phyloP scores from a whole-genome alignment of 1,284 basidiomycete genomes.

The Ustanciosporium gigantosporum region DNA sequence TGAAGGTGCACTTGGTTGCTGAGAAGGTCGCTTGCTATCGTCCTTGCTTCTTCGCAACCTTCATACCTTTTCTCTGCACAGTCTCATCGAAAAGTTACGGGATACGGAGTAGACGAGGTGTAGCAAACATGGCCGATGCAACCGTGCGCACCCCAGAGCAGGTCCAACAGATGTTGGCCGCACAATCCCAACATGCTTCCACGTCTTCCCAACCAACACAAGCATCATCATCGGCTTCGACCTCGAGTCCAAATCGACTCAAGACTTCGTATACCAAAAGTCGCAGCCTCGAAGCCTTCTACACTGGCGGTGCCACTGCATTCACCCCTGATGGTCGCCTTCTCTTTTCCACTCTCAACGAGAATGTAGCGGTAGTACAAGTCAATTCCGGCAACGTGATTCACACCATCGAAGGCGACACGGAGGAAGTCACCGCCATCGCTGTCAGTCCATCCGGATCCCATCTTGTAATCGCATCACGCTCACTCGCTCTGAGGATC shows the following conservation, averaged over 20 bases:
- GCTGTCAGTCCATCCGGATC: slow-evolving; percentile 54
- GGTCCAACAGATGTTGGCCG: slow-evolving; percentile 21
- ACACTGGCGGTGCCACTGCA: slow-evolving; percentile 66
- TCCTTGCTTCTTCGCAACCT: no score
- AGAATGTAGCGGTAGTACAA: slow-evolving; percentile 82
- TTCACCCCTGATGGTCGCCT: slow-evolving; percentile 77
- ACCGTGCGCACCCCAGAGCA: slow-evolving; percentile 31
- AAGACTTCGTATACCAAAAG: slow-evolving; percentile 40
- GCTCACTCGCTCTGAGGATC: slow-evolving; percentile 64
- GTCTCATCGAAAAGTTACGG: no score
- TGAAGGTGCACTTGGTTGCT: no score
- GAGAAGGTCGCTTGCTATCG: no score
- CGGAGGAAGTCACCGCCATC: slow-evolving; percentile 65
- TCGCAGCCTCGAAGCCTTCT: slow-evolving; percentile 51
- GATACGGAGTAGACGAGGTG: no score
- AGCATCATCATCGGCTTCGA: neutral
- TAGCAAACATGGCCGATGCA: slow-evolving; percentile 44
- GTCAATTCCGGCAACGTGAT: slow-evolving; percentile 74
- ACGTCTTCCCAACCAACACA: neutral
- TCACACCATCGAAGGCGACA: slow-evolving; percentile 55
- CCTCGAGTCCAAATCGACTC: slow-evolving; percentile 9
- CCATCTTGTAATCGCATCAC: slow-evolving; percentile 64
- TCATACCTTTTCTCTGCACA: no score
- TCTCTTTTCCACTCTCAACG: slow-evolving; percentile 82
- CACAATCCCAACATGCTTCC: slow-evolving; percentile 20